phyloP scores from a whole-genome alignment of 2,329 filamentous ascomycete genomes.

The Penicillium sp. region DNA sequence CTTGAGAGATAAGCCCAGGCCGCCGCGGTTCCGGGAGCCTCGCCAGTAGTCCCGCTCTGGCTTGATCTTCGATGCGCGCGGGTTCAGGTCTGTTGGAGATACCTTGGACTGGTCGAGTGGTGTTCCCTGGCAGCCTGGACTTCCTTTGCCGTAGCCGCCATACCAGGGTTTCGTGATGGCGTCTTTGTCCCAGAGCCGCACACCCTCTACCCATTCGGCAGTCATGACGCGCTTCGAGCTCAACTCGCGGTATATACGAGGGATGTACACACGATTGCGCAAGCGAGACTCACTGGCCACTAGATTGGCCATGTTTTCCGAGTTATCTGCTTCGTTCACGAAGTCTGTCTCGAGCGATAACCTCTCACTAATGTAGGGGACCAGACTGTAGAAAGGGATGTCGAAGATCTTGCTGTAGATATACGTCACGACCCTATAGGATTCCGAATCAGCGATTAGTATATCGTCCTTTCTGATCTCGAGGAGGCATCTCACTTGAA shows the following conservation, averaged over 20 bases:
- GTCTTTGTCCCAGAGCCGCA: constrained; percentile 87
- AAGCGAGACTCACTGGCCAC: constrained; percentile 73
- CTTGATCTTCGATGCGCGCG: constrained; percentile 59
- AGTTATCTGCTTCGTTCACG: constrained; percentile 82
- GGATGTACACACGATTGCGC: constrained; percentile 79
- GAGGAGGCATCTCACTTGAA: constrained; percentile 64
- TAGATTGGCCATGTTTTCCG: constrained; percentile 74
- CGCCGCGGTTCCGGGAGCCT: constrained; percentile 67
- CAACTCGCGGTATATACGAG: constrained; percentile 75
- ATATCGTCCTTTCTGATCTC: neutral
- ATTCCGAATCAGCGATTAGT: constrained; percentile 15
- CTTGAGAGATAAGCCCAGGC: constrained; percentile 74
- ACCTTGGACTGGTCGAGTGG: constrained; percentile 54
- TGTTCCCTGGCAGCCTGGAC: constrained; percentile 69
- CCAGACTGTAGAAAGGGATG: constrained; percentile 83
- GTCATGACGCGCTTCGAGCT: constrained; percentile 82
- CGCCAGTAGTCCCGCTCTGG: constrained; percentile 76
- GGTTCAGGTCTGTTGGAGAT: constrained; percentile 38
- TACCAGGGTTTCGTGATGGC: constrained; percentile 73
- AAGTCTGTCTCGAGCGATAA: constrained; percentile 93
- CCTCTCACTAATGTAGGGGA: constrained; percentile 91
- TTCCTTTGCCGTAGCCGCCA: constrained; percentile 70
- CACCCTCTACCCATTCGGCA: constrained; percentile 96
- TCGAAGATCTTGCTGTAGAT: constrained; percentile 87
- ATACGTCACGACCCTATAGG: constrained; percentile 66